These are phyloP conservation scores for Starmerella stellata DNA, from an alignment of 805 yeast genomes.

Conservation along the genomic window DNA sequence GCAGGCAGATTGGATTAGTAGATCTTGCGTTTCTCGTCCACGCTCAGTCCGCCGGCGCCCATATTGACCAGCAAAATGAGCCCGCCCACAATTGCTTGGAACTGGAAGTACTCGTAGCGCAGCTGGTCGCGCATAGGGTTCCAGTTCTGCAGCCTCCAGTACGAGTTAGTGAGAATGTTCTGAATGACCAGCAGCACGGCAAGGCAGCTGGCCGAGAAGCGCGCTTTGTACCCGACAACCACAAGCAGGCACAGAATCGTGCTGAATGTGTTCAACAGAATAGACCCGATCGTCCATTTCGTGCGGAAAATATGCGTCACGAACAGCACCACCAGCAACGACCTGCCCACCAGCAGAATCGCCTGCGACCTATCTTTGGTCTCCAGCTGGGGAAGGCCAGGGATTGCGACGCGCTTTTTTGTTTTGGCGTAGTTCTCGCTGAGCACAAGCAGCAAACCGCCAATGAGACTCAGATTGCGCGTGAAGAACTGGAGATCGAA, in stretches of 20 bases:
- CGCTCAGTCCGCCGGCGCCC: constrained; percentile 86
- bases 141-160: constrained; percentile 59
- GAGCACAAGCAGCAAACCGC: constrained; percentile 75
- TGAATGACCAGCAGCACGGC: constrained; percentile 55
- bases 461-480: constrained; percentile 76
- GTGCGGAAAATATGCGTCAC: constrained; percentile 59
- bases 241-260: constrained; percentile 54
- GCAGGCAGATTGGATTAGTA: too few species aligned
- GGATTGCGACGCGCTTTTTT: constrained; percentile 45
- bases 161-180: constrained; percentile 66
- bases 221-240: constrained; percentile 83
- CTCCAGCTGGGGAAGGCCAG: constrained; percentile 55
- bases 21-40: constrained; percentile 90
- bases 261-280: constrained; percentile 51
- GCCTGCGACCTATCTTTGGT: constrained; percentile 63
- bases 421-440: constrained; percentile 71
- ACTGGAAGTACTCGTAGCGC: constrained; percentile 87
- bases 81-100: constrained; percentile 88
- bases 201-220: constrained; percentile 54
- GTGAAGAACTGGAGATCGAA: constrained; percentile 65
- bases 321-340: constrained; percentile 67
- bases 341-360: constrained; percentile 70
- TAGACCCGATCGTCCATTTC: constrained; percentile 48
- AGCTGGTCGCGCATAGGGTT: constrained; percentile 73
- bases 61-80: constrained; percentile 75